Evolutionary conservation across 2,329 filamentous ascomycete species (phyloP).

Genomic region (Penicillium aurantiogriseum): DNA sequence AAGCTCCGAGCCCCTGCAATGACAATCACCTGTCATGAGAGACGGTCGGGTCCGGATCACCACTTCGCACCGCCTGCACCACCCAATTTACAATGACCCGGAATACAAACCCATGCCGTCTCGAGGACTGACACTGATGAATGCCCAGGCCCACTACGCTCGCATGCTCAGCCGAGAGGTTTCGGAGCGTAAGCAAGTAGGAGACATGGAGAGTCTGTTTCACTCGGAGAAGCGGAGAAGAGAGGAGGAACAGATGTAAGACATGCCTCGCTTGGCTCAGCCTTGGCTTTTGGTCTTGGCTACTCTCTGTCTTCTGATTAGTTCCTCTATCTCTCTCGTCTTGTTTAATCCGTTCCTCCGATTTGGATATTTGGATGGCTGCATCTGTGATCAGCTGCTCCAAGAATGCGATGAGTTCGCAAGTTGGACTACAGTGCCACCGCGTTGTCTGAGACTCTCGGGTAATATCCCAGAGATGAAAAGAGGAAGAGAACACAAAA

Average conservation of each 20-base stretch:
- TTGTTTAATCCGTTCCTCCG: not conserved
- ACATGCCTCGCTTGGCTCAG: not conserved
- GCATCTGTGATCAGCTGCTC: not conserved
- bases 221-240: conserved; percentile 48
- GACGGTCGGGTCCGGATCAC: conserved; percentile 56
- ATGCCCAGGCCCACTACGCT: conserved; percentile 62
- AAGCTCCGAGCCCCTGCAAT: conserved; percentile 95
- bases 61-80: conserved; percentile 42
- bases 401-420: not conserved
- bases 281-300: not conserved
- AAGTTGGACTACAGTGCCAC: not conserved
- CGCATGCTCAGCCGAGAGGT: conserved; percentile 71
- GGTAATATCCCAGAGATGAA: conserved; percentile 4
- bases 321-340: not conserved
- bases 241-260: conserved; percentile 23
- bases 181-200: conserved; percentile 84
- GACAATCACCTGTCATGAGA: conserved; percentile 84
- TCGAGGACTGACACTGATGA: conserved; percentile 54
- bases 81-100: conserved; percentile 37
- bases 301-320: not conserved
- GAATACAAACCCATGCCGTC: conserved; percentile 38
- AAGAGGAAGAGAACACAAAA: conserved; percentile 5
- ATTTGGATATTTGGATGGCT: not conserved
- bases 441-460: not conserved
- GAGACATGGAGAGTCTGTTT: conserved; percentile 77